Evolutionary conservation across 345 rosid species (phyloP), one percentile per base, ranked within the genome.

Genomic region (Bruguiera sexangula): DNA sequence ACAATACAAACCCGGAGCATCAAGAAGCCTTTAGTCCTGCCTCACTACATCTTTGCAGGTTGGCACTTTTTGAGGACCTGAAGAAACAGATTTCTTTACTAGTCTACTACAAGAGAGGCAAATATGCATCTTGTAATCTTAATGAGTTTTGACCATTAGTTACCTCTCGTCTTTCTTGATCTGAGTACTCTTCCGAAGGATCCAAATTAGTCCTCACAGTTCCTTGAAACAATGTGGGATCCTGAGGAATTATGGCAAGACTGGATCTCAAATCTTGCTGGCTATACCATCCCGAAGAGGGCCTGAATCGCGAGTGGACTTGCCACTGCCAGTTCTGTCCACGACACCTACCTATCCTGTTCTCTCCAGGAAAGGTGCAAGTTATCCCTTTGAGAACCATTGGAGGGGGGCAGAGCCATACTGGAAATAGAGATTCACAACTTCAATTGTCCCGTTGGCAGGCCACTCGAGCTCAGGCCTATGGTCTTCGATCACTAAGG

Each of bases 271-370:
- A 73, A 68, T 89, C 98, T 78, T 15, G 86, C 86, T 19, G 89
- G 88, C 81, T 90, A 91, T 34, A 93, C 89, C 20, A 85, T 83
- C 75, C 98, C 75, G 81, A 90, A 93, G 19, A 90, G 85, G 19
- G 97, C 89, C 68, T 90, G 96, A 70, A 93, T 86, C 52, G 90
- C 1, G 76, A 57, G 96, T 90, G 59, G 98, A 93, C 76, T 93
- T 93, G 59, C 96, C 98, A 10, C 96, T 93, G 13, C 96, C 97
- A 0, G 96, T 94, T 72, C 98, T 85, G 22, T 96, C 98, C 37
- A 89, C 97, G 19, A 94, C 84, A 71, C 96, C 96, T 5, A 71
- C 96, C 96, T 5, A 94, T 84, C 66, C 87, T 94, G 78, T 78
- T 83, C 32, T 73, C 85, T 67, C 92, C 86, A 0, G 90, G 96